Base-by-base conservation (phyloP, 108 stramenopile species). In the Fragilaria radians region DNA sequence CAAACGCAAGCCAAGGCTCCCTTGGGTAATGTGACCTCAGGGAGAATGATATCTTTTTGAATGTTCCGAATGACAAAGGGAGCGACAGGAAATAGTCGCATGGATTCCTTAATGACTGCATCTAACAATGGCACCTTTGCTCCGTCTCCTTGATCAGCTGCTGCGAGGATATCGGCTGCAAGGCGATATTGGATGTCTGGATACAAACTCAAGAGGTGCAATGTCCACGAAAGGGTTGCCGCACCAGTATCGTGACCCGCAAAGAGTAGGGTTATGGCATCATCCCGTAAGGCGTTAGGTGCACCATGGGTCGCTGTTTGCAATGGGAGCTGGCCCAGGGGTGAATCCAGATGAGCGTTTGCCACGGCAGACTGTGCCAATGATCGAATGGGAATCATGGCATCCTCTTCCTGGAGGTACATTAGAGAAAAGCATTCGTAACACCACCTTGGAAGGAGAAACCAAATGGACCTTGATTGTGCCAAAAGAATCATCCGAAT, bases 221-320 rank as follows among this genome's bases (percentile, higher is more conserved):
- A 60, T 21, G 92, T 89, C 95, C 95, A 95, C 21, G 89, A 90
- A 21, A 95, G 66, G 1, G 95, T 95, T 3, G 95, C 95, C 23
- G 95, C 95, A 56, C 85, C 86, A 5, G 95, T 95, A 71, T 95
- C 95, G 64, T 95, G 95, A 28, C 95, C 95, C 4, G 95, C 95
- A 69, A 95, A 95, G 36, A 95, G 70, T 5, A 95, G 71, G 27
- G 95, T 95, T 28, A 93, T 95, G 25, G 92, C 88, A 75, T 95
- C 89, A 49, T 89, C 79, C 45, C 89, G 54, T 61, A 91, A 61
- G 64, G 82, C 71, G 45, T 85, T 71, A 31, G 68, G 65, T 11
- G 76, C 54, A 27, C 29, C 23, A 21, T 57, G 19, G 18, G 14
- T 23, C 56, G 77, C 79, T 48, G 52, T 27, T 28, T 68, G 57